phyloP scores from a whole-genome alignment of 192 early-diverging fungal species.

The Phycomyces blakesleeanus region DNA sequence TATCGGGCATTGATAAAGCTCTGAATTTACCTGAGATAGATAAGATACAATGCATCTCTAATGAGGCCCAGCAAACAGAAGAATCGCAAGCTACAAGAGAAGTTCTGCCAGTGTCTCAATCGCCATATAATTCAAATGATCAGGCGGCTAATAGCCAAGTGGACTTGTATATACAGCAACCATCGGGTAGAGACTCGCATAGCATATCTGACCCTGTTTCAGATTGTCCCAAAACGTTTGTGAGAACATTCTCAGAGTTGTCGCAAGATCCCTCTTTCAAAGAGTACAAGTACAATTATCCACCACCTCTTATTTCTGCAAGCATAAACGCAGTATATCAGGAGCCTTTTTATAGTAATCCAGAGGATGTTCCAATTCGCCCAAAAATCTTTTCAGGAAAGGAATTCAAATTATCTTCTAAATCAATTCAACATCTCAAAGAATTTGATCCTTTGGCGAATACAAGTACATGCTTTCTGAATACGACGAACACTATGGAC shows the following conservation, averaged over 20 bases:
- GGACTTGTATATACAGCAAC: background rate
- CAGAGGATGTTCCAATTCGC: constrained; percentile 51
- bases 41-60: no score
- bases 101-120: background rate
- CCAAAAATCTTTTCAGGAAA: constrained; percentile 56
- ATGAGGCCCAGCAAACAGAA: background rate
- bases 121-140: no score
- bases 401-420: constrained; percentile 44
- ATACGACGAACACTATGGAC: background rate
- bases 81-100: background rate
- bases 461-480: background rate
- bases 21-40: background rate
- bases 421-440: constrained; percentile 8
- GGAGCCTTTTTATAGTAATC: constrained; percentile 58
- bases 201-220: background rate
- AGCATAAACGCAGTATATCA: constrained; percentile 42
- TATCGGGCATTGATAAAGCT: background rate
- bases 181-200: background rate
- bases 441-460: constrained; percentile 5
- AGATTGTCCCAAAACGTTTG: no score
- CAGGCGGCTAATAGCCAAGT: background rate
- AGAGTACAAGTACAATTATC: constrained; percentile 7
- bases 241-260: background rate
- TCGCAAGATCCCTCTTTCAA: background rate
- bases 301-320: constrained; percentile 15